Base-by-base conservation (phyloP, 139 green algal species). In the Chlorella sorokiniana region DNA sequence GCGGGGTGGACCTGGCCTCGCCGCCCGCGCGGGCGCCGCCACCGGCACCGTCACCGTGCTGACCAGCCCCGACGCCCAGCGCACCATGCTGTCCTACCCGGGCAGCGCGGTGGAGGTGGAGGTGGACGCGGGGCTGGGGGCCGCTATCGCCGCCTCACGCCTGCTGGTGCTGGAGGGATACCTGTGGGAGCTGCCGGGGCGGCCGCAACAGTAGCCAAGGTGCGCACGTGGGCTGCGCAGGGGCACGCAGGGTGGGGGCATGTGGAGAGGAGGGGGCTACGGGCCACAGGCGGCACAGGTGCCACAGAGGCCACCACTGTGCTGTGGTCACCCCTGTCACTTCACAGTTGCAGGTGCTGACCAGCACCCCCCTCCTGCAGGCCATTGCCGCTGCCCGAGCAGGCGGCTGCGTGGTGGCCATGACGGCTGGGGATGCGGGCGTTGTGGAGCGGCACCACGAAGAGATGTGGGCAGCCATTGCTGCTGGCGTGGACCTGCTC, bases 51-150 rank as follows among this genome's bases (percentile, higher is more conserved):
- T 97, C 23, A 88, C 97, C 33, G 96, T 99, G 35, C 85, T 99
- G 27, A 97, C 93, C 27, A 97, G 93, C 0, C 88, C 90, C 3
- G 96, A 99, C 81, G 96, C 95, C 14, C 92, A 98, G 86, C 88
- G 96, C 41, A 96, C 92, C 48, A 97, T 99, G 87, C 87, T 98
- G 29, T 93, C 90, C 4, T 97, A 95, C 86, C 90, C 95, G 45
- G 92, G 91, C 70, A 85, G 76, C 11, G 25, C 70, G 10, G 44
- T 64, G 23, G 41, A 80, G 35, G 37, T 96, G 63, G 73, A 76
- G 7, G 71, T 90, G 0, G 63, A 78, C 40, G 54, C 90, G 25
- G 70, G 44, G 8, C 73, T 96, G 37, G 76, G 88, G 42, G 67
- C 73, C 0, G 88, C 92, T 27, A 91, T 98, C 37, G 38, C 65